Evolutionary conservation across 176 grass and related monocot species (phyloP).

Genomic region (Aechmea fasciata): DNA sequence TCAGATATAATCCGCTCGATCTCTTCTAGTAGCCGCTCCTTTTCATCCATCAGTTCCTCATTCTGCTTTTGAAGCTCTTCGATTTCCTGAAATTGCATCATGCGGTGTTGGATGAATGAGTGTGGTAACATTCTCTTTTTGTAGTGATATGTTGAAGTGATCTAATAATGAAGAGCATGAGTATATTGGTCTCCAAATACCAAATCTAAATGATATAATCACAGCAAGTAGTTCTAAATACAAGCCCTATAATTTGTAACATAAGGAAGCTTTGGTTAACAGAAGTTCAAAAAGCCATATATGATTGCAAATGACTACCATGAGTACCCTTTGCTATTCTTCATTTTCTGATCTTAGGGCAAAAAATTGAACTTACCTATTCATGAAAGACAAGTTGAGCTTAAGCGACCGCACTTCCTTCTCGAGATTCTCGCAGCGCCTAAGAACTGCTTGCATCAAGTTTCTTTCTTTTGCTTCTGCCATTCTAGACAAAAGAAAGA

Average conservation of each 20-base stretch:
- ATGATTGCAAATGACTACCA: neutral
- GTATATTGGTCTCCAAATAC: no score
- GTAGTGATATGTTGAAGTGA: no score
- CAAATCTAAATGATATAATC: no score
- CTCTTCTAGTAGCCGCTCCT: slow-evolving; percentile 45
- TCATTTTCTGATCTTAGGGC: no score
- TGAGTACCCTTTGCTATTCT: no score
- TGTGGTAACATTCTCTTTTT: no score
- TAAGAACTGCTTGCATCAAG: slow-evolving; percentile 46
- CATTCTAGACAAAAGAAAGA: slow-evolving; percentile 42
- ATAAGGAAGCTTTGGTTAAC: neutral
- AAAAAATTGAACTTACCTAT: slow-evolving; percentile 25
- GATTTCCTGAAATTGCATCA: slow-evolving; percentile 36
- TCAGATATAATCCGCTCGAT: slow-evolving; percentile 40
- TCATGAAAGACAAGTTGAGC: slow-evolving; percentile 76
- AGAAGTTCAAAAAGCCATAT: neutral
- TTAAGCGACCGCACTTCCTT: slow-evolving; percentile 72
- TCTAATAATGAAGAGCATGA: no score
- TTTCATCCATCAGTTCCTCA: slow-evolving; percentile 45
- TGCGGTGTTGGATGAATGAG: no score
- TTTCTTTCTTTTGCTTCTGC: slow-evolving; percentile 75
- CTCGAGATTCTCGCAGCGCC: slow-evolving; percentile 58
- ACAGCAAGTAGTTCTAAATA: no score
- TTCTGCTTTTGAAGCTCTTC: slow-evolving; percentile 79
- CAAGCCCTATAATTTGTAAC: neutral